These are phyloP conservation scores for Lactarius hengduanensis DNA, from an alignment of 768 basidiomycete species.

Conservation along the genomic window DNA sequence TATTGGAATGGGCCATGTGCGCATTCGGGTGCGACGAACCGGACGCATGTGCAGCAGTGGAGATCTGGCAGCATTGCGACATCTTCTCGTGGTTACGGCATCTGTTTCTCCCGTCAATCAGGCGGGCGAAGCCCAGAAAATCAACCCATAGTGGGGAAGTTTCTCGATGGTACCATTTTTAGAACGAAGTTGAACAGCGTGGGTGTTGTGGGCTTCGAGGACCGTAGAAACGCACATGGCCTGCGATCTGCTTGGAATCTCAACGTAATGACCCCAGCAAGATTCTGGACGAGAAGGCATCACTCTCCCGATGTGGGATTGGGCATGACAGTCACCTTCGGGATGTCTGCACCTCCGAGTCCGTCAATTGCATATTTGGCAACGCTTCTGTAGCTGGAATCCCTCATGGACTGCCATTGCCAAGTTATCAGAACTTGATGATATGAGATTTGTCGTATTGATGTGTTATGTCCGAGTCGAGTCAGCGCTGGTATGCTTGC, in stretches of 20 bases:
- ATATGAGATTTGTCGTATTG: too few relatives aligned
- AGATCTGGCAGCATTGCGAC: neutral
- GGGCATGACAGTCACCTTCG: neutral
- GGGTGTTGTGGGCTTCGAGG: neutral
- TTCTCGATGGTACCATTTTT: neutral
- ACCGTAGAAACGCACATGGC: neutral
- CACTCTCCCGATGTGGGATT: neutral
- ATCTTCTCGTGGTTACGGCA: neutral
- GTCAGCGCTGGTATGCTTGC: too few relatives aligned
- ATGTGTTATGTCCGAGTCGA: too few relatives aligned
- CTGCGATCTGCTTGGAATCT: neutral
- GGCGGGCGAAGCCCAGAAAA: neutral
- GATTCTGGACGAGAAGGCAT: neutral
- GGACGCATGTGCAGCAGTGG: neutral
- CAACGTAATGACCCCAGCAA: neutral
- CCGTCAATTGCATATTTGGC: too few relatives aligned
- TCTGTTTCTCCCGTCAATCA: neutral
- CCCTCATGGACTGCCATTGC: too few relatives aligned
- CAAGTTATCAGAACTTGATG: too few relatives aligned
- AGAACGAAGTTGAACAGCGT: neutral
- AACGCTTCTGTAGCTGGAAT: too few relatives aligned
- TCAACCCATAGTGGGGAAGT: neutral
- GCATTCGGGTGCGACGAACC: neutral
- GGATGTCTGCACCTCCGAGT: too few relatives aligned
- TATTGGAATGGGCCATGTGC: neutral